A percentile compares a stretch with the other conserved stretches of the same genome.
phyloP scores from a whole-genome alignment of 306 rosid genomes.

The Lathyrus aphaca region DNA sequence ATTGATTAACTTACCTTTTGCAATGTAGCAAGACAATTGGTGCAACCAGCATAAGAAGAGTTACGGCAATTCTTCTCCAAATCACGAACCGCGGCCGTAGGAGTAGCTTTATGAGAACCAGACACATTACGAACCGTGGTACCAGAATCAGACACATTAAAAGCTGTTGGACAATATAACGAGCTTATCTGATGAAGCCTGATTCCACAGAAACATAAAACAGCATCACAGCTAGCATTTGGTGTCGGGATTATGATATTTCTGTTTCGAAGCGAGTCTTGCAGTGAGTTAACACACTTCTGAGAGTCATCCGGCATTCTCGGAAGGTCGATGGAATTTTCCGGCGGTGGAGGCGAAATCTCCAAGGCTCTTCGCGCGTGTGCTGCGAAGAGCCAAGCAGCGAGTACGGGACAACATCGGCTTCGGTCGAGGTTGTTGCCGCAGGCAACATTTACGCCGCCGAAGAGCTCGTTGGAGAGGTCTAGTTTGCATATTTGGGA shows the following conservation, averaged over 20 bases:
- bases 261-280: not conserved
- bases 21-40: not conserved
- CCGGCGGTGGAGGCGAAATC: not conserved
- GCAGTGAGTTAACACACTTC: not conserved
- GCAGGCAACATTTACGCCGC: not conserved
- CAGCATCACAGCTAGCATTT: constrained; percentile 1
- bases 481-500: constrained; percentile 14
- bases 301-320: constrained; percentile 3
- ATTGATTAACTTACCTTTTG: not conserved
- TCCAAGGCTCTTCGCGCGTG: constrained; percentile 1
- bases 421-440: constrained; percentile 8
- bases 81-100: constrained; percentile 5
- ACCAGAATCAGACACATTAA: not conserved
- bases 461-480: not conserved
- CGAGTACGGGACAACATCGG: not conserved
- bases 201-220: constrained; percentile 1
- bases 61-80: constrained; percentile 12
- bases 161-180: not conserved
- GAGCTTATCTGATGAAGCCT: constrained; percentile 16
- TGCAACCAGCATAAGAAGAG: constrained; percentile 12
- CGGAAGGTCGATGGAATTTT: not conserved
- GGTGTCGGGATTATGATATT: not conserved
- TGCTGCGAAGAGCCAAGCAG: not conserved
- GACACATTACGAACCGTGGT: not conserved
- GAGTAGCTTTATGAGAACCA: constrained; percentile 6